These are phyloP conservation scores for Botrytis deweyae DNA, from an alignment of 2,329 filamentous ascomycete genomes.

Conservation along the genomic window DNA sequence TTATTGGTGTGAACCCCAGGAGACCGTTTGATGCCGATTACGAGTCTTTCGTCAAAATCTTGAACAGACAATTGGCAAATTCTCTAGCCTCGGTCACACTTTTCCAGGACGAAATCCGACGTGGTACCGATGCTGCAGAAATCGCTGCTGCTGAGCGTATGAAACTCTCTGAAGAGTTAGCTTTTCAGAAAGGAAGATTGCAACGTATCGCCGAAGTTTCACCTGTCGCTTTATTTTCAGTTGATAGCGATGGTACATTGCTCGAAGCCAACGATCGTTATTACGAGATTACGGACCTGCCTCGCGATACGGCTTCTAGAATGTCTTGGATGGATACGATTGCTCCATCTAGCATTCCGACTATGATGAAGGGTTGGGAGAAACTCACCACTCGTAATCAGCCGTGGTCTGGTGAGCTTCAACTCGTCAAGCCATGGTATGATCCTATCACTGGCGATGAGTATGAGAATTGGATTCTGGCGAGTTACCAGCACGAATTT, in stretches of 20 bases:
- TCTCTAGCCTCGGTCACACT: constrained; percentile 77
- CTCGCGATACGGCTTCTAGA: constrained; percentile 55
- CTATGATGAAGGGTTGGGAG: constrained; percentile 60
- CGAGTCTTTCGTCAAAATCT: constrained; percentile 69
- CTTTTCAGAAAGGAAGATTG: constrained; percentile 31
- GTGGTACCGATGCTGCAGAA: constrained; percentile 69
- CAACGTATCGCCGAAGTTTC: constrained; percentile 76
- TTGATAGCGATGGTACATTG: constrained; percentile 66
- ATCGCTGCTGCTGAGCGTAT: constrained; percentile 64
- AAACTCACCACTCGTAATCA: constrained; percentile 58
- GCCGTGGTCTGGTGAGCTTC: constrained; percentile 68
- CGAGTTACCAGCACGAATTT: constrained; percentile 72
- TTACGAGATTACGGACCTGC: constrained; percentile 68
- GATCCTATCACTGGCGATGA: constrained; percentile 59
- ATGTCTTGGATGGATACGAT: constrained; percentile 71
- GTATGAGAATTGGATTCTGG: constrained; percentile 71
- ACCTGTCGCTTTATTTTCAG: constrained; percentile 80
- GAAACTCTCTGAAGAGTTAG: constrained; percentile 34
- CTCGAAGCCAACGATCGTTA: constrained; percentile 80
- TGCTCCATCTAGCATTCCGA: constrained; percentile 58
- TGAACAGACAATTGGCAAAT: constrained; percentile 73
- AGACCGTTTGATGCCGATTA: constrained; percentile 79
- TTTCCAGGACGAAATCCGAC: constrained; percentile 76
- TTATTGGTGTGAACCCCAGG: constrained; percentile 62
- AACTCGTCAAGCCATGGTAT: constrained; percentile 60